Conservation (phyloP, 1,139 yeast genomes). For the Candida gigantensis region DNA sequence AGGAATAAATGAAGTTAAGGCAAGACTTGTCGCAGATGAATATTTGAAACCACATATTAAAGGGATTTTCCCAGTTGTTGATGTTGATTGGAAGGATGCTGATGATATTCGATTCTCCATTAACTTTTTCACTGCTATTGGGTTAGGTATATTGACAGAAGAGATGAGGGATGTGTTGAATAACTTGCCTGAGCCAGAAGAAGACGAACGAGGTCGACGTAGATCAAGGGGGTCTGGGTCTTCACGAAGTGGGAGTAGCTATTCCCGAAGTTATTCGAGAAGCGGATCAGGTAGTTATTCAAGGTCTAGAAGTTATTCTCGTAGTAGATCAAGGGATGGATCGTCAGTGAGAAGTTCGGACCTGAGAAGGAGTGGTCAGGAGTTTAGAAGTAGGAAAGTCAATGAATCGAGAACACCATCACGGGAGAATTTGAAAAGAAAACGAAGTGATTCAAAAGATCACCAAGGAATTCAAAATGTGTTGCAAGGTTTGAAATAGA, state of each 20-base stretch:
- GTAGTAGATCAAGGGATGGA: conserved; percentile 19
- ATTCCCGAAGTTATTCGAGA: conserved; percentile 17
- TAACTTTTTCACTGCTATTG: conserved; percentile 91
- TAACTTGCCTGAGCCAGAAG: conserved; percentile 15
- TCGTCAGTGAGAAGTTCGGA: conserved; percentile 8
- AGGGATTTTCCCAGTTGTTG: conserved; percentile 52
- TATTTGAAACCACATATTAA: conserved; percentile 47
- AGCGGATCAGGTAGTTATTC: conserved; percentile 15
- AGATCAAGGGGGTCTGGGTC: conserved; percentile 17
- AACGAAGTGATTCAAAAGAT: conserved; percentile 8
- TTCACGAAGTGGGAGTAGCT: conserved; percentile 18
- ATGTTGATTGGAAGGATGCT: conserved; percentile 42
- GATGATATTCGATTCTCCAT: conserved; percentile 79
- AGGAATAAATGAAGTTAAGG: conserved; percentile 55
- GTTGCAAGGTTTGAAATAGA: conserved; percentile 5
- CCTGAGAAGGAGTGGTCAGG: conserved; percentile 5
- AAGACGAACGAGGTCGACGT: conserved; percentile 20
- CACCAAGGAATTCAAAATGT: neutral
- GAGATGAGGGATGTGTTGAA: conserved; percentile 65
- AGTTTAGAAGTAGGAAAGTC: conserved; percentile 5
- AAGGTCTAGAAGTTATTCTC: conserved; percentile 14
- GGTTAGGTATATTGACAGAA: conserved; percentile 81
- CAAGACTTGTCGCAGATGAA: conserved; percentile 48
- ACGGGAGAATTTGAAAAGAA: conserved; percentile 11
- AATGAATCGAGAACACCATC: conserved; percentile 15